phyloP scores from a whole-genome alignment of 345 rosid genomes.

The Corchorus capsularis region DNA sequence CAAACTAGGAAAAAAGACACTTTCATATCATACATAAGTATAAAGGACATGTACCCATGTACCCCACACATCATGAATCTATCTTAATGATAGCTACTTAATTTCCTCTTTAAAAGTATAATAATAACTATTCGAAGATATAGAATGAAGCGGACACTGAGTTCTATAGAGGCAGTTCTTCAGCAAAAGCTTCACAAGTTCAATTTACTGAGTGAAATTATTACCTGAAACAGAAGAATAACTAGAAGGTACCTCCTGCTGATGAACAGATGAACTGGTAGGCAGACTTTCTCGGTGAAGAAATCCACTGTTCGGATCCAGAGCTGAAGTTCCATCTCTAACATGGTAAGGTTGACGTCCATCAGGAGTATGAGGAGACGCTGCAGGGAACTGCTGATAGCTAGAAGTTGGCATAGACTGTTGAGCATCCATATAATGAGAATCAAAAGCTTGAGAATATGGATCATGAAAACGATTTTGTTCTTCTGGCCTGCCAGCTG shows the following conservation, averaged over 20 bases:
- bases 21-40: not conserved
- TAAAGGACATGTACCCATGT: not conserved
- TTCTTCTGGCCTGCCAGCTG: constrained; percentile 50
- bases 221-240: constrained; percentile 99
- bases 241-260: constrained; percentile 99
- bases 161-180: constrained; percentile 14
- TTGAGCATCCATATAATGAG: constrained; percentile 62
- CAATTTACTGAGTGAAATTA: constrained; percentile 55
- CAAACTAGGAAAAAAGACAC: not conserved
- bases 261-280: constrained; percentile 69
- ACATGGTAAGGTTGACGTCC: constrained; percentile 39
- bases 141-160: not conserved
- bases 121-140: not conserved
- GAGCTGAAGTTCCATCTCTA: constrained; percentile 39
- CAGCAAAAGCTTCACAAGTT: constrained; percentile 53
- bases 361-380: constrained; percentile 52
- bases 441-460: constrained; percentile 44
- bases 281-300: constrained; percentile 48
- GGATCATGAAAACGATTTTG: constrained; percentile 51
- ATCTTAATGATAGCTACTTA: not conserved
- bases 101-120: constrained; percentile 9
- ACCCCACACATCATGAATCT: not conserved
- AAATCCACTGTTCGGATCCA: constrained; percentile 21
- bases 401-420: constrained; percentile 42
- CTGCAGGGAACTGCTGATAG: constrained; percentile 62